phyloP scores from a whole-genome alignment of 2,329 filamentous ascomycete species.

The Beauveria bassiana region DNA sequence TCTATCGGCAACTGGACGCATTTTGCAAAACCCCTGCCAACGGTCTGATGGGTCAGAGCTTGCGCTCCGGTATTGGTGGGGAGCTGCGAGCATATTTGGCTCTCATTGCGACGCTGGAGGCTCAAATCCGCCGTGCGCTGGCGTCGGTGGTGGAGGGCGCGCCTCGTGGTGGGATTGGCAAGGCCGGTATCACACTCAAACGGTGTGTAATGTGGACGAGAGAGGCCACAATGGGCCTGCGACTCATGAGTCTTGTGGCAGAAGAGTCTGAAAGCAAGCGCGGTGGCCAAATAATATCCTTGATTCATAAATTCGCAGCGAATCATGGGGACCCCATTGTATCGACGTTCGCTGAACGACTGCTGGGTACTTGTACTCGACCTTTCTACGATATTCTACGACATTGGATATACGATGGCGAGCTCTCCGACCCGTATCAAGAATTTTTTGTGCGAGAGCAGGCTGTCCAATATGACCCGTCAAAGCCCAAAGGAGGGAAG shows the following conservation, averaged over 20 bases:
- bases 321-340: conserved; percentile 95
- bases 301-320: conserved; percentile 88
- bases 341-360: conserved; percentile 80
- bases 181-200: conserved; percentile 87
- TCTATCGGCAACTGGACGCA: conserved; percentile 71
- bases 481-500: conserved; percentile 56
- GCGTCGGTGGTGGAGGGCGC: conserved; percentile 62
- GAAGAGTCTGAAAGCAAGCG: conserved; percentile 78
- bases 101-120: conserved; percentile 84
- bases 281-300: conserved; percentile 84
- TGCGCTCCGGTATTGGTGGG: conserved; percentile 75
- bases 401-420: conserved; percentile 97
- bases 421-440: conserved; percentile 88
- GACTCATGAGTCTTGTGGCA: conserved; percentile 88
- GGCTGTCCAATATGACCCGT: conserved; percentile 41
- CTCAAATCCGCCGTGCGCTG: conserved; percentile 79
- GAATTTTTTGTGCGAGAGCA: conserved; percentile 95
- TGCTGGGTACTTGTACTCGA: conserved; percentile 77
- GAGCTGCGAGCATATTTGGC: conserved; percentile 87
- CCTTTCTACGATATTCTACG: conserved; percentile 96
- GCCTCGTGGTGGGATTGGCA: conserved; percentile 65
- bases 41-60: conserved; percentile 84
- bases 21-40: conserved; percentile 78
- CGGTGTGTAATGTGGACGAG: conserved; percentile 95
- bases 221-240: conserved; percentile 90